Percentiles rank a stretch among this genome's conserved stretches.
These are phyloP conservation scores for Thuja plicata DNA, from an alignment of 83 land plant species.

Conservation along the genomic window DNA sequence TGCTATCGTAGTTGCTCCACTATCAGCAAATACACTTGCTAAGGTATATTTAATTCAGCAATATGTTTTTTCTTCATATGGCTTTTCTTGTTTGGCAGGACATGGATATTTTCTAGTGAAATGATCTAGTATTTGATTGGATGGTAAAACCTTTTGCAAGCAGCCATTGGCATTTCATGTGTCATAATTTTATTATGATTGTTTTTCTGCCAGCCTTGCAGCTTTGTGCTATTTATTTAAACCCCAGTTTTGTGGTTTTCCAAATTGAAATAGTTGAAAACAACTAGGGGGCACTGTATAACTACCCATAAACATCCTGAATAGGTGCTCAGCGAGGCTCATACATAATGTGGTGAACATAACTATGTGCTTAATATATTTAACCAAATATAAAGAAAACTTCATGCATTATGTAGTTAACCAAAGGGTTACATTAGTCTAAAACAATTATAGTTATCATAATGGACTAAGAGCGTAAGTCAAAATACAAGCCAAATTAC, in stretches of 20 bases:
- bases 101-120: neutral
- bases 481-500: neutral
- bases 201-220: neutral
- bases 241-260: neutral
- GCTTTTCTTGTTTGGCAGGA: neutral
- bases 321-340: neutral
- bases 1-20: constrained; percentile 89
- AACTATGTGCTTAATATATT: neutral
- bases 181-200: neutral
- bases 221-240: neutral
- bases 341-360: neutral
- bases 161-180: neutral
- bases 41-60: constrained; percentile 52
- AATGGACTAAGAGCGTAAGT: neutral
- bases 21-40: constrained; percentile 94
- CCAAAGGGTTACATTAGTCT: neutral
- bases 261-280: neutral
- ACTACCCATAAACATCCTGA: neutral
- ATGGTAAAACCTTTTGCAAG: neutral
- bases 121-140: neutral
- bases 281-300: neutral
- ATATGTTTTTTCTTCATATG: neutral
- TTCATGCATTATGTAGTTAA: no score
- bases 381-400: no score
- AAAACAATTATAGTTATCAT: neutral